Conservation (phyloP, 2,329 filamentous ascomycete species). For the Xylaria hypoxylon region DNA sequence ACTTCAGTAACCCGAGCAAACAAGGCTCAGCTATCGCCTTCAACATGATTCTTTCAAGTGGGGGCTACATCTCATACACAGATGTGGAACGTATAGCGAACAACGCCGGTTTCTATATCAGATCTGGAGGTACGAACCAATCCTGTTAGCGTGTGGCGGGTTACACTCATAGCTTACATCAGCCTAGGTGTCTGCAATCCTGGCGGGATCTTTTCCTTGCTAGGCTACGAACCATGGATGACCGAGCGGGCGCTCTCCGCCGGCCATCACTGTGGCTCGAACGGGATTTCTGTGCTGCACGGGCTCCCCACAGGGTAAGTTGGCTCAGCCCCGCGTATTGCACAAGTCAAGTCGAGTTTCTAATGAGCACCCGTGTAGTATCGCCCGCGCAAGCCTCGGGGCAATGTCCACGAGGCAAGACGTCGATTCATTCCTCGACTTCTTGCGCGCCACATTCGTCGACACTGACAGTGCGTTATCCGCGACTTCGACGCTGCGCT, state of each 20-base stretch:
- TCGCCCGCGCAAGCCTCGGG: conserved; percentile 70
- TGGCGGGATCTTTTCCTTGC: conserved; percentile 59
- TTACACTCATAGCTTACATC: conserved; percentile 27
- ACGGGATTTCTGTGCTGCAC: conserved; percentile 64
- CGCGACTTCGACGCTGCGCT: conserved; percentile 36
- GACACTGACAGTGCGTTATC: conserved; percentile 41
- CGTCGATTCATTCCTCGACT: conserved; percentile 61
- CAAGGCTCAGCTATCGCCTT: conserved; percentile 74
- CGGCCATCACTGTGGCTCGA: conserved; percentile 68
- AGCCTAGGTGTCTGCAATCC: conserved; percentile 60
- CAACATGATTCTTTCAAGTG: conserved; percentile 67
- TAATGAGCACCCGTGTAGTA: conserved; percentile 54
- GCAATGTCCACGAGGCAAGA: conserved; percentile 70
- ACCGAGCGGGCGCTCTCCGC: conserved; percentile 65
- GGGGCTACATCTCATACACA: conserved; percentile 65
- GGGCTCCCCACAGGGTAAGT: conserved; percentile 65
- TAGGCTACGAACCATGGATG: conserved; percentile 65
- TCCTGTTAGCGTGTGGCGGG: conserved; percentile 1
- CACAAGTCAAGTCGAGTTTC: not conserved
- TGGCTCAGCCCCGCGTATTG: not conserved
- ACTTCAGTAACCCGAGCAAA: conserved; percentile 62
- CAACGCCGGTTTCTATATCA: conserved; percentile 66
- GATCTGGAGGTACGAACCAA: conserved; percentile 62
- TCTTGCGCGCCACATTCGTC: conserved; percentile 57
- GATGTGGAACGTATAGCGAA: conserved; percentile 70